Conservation (phyloP, 306 rosid genomes). For the Medicago ruthenica region DNA sequence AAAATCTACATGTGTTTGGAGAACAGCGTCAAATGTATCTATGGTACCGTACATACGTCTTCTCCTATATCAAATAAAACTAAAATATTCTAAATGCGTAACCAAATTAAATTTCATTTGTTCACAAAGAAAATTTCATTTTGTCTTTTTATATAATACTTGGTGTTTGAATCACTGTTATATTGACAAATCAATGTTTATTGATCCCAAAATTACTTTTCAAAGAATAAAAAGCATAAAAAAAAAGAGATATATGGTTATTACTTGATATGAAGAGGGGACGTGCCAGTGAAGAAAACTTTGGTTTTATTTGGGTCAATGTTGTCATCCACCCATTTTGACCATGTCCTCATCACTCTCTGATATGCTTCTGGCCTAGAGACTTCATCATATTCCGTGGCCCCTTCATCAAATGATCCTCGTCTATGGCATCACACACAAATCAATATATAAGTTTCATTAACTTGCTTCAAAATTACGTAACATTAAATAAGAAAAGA, state of each 20-base stretch:
- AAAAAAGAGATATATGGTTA: background rate
- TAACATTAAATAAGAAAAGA: background rate
- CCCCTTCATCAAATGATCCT: slow-evolving; percentile 87
- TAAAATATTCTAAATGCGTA: background rate
- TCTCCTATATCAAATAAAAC: too few relatives aligned
- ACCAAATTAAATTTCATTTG: background rate
- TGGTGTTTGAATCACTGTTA: background rate
- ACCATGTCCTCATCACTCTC: slow-evolving; percentile 84
- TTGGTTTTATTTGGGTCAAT: slow-evolving; percentile 76
- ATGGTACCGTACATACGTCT: background rate
- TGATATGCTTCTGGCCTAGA: slow-evolving; percentile 69
- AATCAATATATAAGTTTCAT: slow-evolving; percentile 33
- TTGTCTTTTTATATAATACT: background rate
- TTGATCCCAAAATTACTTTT: background rate
- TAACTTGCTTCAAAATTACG: slow-evolving; percentile 16
- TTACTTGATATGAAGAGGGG: slow-evolving; percentile 99
- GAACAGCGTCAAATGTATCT: too few relatives aligned
- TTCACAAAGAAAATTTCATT: too few relatives aligned
- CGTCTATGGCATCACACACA: slow-evolving; percentile 57
- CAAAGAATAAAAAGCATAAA: background rate
- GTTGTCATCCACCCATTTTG: slow-evolving; percentile 80
- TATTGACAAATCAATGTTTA: background rate
- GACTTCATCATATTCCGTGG: slow-evolving; percentile 83
- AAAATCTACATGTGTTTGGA: too few relatives aligned
- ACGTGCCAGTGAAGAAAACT: slow-evolving; percentile 85